Percentiles rank a stretch among this genome's conserved stretches.
Conservation (phyloP, 1,139 yeast species). For the Hyphopichia burtonii region DNA sequence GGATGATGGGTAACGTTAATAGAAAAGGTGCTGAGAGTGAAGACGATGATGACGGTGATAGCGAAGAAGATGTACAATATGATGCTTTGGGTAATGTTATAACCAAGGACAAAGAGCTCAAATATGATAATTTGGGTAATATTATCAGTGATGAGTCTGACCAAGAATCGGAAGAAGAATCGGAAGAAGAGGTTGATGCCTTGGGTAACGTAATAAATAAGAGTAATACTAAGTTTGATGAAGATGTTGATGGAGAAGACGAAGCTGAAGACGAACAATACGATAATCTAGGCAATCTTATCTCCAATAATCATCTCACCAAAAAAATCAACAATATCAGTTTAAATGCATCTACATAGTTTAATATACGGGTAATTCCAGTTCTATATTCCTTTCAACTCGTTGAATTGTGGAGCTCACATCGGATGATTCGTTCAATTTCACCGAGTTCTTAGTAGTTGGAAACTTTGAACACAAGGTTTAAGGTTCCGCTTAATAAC, state of each 20-base stretch:
- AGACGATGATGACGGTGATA: constrained; percentile 11
- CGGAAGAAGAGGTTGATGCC: constrained; percentile 9
- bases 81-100: constrained; percentile 15
- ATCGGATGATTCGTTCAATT: background rate
- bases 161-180: constrained; percentile 6
- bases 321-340: background rate
- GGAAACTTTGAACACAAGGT: too few species aligned
- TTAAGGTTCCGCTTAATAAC: too few species aligned
- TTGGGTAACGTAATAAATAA: background rate
- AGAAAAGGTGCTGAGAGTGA: constrained; percentile 25
- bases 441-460: background rate
- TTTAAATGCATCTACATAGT: background rate
- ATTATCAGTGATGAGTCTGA: constrained; percentile 5
- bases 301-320: background rate
- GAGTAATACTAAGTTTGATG: background rate
- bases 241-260: constrained; percentile 4
- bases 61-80: constrained; percentile 9
- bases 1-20: constrained; percentile 80
- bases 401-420: background rate
- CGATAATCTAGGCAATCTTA: constrained; percentile 8
- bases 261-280: constrained; percentile 8
- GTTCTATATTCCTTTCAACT: too few species aligned
- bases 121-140: constrained; percentile 4
- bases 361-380: too few species aligned
- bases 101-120: background rate